Conservation (phyloP, 139 green algal species). For the Auxenochlorella pyrenoidosa region DNA sequence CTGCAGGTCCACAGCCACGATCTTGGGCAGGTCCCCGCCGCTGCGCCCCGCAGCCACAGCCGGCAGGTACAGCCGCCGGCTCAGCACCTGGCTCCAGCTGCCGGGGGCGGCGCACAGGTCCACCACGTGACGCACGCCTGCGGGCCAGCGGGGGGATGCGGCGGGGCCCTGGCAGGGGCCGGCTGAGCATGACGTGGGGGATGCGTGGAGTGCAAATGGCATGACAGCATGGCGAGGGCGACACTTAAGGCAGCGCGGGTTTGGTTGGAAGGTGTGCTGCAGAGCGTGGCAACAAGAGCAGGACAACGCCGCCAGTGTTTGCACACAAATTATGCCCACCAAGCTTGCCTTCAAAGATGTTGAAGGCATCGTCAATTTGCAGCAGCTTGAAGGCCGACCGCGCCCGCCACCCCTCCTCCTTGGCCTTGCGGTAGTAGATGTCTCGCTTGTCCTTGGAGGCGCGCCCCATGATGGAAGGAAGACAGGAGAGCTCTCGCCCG, state of each 20-base stretch:
- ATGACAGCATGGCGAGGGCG: no score
- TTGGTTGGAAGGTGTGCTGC: background rate
- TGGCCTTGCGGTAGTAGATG: conserved; percentile 97
- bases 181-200: background rate
- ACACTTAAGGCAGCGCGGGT: background rate
- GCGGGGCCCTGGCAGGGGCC: background rate
- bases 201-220: no score
- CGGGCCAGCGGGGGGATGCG: no score
- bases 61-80: conserved; percentile 88
- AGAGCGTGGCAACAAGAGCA: background rate
- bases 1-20: conserved; percentile 98
- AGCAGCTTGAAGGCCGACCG: conserved; percentile 97
- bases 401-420: conserved; percentile 98
- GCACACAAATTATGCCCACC: background rate
- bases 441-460: conserved; percentile 92
- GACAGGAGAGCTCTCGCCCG: background rate
- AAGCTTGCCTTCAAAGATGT: conserved; percentile 79
- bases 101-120: conserved; percentile 98
- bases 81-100: conserved; percentile 92
- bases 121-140: conserved; percentile 92
- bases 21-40: conserved; percentile 72
- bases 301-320: no score
- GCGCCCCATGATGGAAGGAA: conserved; percentile 65
- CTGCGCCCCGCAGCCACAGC: conserved; percentile 49
- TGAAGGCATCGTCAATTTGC: conserved; percentile 96